phyloP scores from a whole-genome alignment of 2,329 filamentous ascomycete species.

The Microcera coccophila region DNA sequence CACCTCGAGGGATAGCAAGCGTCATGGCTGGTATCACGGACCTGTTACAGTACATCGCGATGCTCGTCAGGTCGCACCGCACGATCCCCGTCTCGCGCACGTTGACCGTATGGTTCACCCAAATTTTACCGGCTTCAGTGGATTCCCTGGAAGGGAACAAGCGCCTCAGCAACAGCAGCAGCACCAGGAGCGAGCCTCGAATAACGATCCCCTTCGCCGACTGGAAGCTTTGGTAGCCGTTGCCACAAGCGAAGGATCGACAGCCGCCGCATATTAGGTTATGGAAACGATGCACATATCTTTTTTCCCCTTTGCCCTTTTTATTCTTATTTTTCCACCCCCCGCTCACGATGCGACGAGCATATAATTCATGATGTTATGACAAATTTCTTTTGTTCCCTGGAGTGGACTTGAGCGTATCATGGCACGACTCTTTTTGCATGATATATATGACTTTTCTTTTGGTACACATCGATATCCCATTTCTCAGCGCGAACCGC shows the following conservation, averaged over 20 bases:
- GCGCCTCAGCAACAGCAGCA: conserved; percentile 27
- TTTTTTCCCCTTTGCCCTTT: neutral
- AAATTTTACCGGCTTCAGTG: conserved; percentile 50
- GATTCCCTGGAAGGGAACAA: conserved; percentile 43
- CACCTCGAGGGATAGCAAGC: conserved; percentile 58
- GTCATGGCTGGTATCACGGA: conserved; percentile 69
- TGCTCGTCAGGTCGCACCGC: conserved; percentile 25
- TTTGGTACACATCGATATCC: conserved; percentile 19
- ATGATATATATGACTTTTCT: conserved; percentile 21
- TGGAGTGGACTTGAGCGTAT: conserved; percentile 18
- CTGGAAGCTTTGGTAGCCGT: conserved; percentile 44
- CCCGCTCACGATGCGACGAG: neutral
- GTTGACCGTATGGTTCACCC: conserved; percentile 57
- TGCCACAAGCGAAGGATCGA: conserved; percentile 42
- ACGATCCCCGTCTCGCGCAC: conserved; percentile 38
- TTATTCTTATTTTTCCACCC: too few species aligned
- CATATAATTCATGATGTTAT: conserved; percentile 14
- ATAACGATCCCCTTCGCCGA: conserved; percentile 34
- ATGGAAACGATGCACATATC: neutral
- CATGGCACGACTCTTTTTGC: conserved; percentile 16
- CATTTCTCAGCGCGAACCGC: conserved; percentile 11
- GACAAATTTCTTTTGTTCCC: conserved; percentile 18
- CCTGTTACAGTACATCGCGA: conserved; percentile 40
- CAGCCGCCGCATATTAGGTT: conserved; percentile 38
- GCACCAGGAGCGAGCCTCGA: conserved; percentile 28